Conservation (phyloP, 305 asterid species). For the Solanum aculeatissimum region DNA sequence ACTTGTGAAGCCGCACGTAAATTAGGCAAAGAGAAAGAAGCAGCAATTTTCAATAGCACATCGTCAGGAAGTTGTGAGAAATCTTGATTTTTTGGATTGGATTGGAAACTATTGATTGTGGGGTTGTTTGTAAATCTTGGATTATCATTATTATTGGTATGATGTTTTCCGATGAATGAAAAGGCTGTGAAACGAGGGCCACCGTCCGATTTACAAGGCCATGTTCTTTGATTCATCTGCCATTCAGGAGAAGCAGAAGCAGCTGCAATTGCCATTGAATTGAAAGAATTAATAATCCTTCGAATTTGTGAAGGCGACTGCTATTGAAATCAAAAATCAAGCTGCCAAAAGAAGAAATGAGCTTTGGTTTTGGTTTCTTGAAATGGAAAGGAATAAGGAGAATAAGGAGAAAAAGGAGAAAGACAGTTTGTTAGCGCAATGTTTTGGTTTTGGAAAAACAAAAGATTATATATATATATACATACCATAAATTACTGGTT, state of each 20-base stretch:
- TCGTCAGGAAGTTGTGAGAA: constrained; percentile 62
- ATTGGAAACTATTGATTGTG: neutral
- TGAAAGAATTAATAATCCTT: neutral
- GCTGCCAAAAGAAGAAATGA: neutral
- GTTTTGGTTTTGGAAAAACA: neutral
- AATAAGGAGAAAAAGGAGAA: neutral
- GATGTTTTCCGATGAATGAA: constrained; percentile 4
- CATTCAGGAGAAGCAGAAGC: neutral
- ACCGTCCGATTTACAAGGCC: constrained; percentile 33
- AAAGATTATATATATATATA: too few relatives aligned
- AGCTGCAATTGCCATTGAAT: neutral
- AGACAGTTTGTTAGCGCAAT: neutral
- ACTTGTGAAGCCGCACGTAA: constrained; percentile 66
- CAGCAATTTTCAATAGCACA: constrained; percentile 41
- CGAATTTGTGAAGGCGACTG: neutral
- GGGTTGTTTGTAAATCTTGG: neutral
- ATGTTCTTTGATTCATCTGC: constrained; percentile 31
- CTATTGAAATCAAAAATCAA: neutral
- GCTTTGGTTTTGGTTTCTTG: neutral
- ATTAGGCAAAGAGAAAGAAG: constrained; percentile 43
- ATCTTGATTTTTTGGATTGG: neutral
- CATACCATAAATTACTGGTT: too few relatives aligned
- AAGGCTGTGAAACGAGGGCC: constrained; percentile 22
- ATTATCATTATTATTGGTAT: neutral
- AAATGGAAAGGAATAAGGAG: neutral